These are phyloP conservation scores for Toxicodendron radicans DNA, from an alignment of 345 rosid genomes.

Conservation along the genomic window DNA sequence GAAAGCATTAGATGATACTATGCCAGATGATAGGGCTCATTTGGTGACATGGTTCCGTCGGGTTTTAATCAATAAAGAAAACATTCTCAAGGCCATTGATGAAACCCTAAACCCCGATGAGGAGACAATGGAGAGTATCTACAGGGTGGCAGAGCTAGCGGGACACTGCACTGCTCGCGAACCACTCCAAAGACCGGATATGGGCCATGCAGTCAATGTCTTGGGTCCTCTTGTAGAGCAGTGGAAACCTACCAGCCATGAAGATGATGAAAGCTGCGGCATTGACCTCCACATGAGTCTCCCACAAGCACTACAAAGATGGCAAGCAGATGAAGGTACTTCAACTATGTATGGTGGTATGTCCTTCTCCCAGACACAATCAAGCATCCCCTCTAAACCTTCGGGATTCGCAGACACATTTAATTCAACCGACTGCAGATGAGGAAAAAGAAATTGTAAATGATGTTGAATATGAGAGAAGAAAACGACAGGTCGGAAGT, in stretches of 20 bases:
- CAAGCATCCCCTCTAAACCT: constrained; percentile 67
- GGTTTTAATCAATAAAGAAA: constrained; percentile 60
- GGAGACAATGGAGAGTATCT: constrained; percentile 63
- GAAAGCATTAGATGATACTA: constrained; percentile 68
- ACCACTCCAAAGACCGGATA: constrained; percentile 84
- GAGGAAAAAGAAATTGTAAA: constrained; percentile 20
- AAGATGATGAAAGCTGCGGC: constrained; percentile 62
- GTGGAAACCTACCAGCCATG: constrained; percentile 76
- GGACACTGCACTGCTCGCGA: constrained; percentile 90
- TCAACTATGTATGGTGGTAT: constrained; percentile 49
- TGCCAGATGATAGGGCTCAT: constrained; percentile 73
- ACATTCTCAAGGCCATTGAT: constrained; percentile 60
- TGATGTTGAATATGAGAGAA: constrained; percentile 1
- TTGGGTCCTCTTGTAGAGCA: constrained; percentile 77
- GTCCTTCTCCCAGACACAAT: constrained; percentile 59
- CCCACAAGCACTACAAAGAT: constrained; percentile 77
- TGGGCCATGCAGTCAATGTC: constrained; percentile 84
- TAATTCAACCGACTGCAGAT: constrained; percentile 64
- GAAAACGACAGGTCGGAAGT: neutral
- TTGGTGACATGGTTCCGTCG: constrained; percentile 87
- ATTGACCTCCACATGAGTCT: constrained; percentile 77
- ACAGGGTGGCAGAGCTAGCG: constrained; percentile 75
- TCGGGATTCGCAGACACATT: constrained; percentile 63
- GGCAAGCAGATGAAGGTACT: constrained; percentile 79
- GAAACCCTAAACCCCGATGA: constrained; percentile 54